phyloP scores from a whole-genome alignment of 2,329 filamentous ascomycete species.

The Colletotrichum magnum region DNA sequence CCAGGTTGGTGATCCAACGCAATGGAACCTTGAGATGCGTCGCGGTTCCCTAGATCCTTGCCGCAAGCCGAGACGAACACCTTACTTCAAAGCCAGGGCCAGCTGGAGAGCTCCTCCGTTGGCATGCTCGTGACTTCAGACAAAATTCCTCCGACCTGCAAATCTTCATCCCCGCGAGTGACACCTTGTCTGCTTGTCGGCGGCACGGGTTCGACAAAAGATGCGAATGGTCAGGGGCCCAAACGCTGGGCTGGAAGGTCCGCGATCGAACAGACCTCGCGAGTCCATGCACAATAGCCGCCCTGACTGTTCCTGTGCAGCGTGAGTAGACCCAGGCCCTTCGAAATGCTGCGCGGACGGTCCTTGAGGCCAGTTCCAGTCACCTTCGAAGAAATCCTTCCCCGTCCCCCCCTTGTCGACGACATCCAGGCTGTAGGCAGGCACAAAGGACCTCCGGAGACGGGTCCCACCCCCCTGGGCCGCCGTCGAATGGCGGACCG shows the following conservation, averaged over 20 bases:
- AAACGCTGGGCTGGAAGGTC: constrained; percentile 9
- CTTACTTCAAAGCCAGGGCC: neutral
- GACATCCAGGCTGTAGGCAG: neutral
- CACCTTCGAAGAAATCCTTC: neutral
- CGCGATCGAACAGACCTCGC: constrained; percentile 3
- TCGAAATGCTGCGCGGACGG: constrained; percentile 2
- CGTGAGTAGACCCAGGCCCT: neutral
- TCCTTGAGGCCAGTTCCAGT: neutral
- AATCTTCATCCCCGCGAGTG: neutral
- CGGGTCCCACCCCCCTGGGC: constrained; percentile 6
- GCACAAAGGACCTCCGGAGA: constrained; percentile 30
- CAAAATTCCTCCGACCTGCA: neutral
- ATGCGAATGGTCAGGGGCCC: neutral
- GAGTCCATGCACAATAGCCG: constrained; percentile 11
- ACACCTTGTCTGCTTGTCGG: neutral
- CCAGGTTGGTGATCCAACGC: neutral
- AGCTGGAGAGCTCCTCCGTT: neutral
- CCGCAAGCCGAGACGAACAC: constrained; percentile 24
- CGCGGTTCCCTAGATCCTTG: constrained; percentile 12
- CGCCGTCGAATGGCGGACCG: constrained; percentile 14
- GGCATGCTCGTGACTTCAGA: constrained; percentile 16
- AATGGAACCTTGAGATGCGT: constrained; percentile 7
- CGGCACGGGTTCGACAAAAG: constrained; percentile 4
- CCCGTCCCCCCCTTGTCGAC: neutral
- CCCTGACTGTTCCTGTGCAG: constrained; percentile 22